Conservation (phyloP, 352 stramenopile genomes). For the Phytophthora brassicae region DNA sequence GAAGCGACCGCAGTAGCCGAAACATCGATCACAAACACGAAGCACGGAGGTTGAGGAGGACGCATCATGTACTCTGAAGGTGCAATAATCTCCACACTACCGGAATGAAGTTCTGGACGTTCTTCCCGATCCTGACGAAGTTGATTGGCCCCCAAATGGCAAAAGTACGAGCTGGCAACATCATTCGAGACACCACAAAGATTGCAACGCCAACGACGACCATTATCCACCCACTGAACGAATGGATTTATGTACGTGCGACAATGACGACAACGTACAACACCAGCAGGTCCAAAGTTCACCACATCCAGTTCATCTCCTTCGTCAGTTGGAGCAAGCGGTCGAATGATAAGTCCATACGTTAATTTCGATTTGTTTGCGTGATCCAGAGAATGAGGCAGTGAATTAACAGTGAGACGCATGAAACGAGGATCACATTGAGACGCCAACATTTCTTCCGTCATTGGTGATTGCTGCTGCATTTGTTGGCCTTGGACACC, state of each 20-base stretch:
- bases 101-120: constrained; percentile 72
- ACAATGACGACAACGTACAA: constrained; percentile 88
- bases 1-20: constrained; percentile 74
- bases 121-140: constrained; percentile 93
- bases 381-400: constrained; percentile 84
- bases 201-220: constrained; percentile 87
- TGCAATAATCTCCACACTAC: constrained; percentile 86
- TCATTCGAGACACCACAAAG: constrained; percentile 89
- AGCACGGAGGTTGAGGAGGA: constrained; percentile 84
- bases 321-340: constrained; percentile 68
- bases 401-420: constrained; percentile 69
- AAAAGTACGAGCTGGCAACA: constrained; percentile 97
- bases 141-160: constrained; percentile 94
- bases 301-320: constrained; percentile 80
- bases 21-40: constrained; percentile 90
- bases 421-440: constrained; percentile 85
- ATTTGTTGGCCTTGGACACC: constrained; percentile 43
- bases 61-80: constrained; percentile 91
- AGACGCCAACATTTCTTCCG: constrained; percentile 68
- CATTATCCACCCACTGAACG: constrained; percentile 89
- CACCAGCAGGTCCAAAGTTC: constrained; percentile 84
- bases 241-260: constrained; percentile 91
- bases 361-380: constrained; percentile 84
- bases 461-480: constrained; percentile 57
- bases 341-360: constrained; percentile 84